A percentile compares a stretch with the other conserved stretches of the same genome.
phyloP scores from a whole-genome alignment of 257 asterid genomes.

The Solanum tarijense region DNA sequence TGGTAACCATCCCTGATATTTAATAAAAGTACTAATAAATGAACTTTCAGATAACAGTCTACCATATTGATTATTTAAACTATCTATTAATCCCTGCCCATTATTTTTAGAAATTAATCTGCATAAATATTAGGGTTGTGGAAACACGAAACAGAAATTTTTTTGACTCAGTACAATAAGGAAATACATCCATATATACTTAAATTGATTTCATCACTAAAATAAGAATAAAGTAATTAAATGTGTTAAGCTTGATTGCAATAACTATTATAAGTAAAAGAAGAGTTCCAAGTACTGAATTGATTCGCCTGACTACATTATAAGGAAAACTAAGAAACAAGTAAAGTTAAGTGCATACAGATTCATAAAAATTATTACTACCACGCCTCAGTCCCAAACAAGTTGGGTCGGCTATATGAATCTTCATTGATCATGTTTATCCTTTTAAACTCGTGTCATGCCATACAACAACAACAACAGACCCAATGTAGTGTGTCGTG shows the following conservation, averaged over 20 bases:
- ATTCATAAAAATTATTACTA: not conserved
- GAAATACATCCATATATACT: not conserved
- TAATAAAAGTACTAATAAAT: not conserved
- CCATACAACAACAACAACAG: not conserved
- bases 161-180: not conserved
- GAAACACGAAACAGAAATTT: not conserved
- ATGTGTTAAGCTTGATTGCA: not conserved
- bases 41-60: not conserved
- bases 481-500: not conserved
- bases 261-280: not conserved
- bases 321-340: not conserved
- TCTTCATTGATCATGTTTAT: not conserved
- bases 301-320: not conserved
- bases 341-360: not conserved
- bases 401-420: not conserved
- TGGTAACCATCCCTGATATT: conserved; percentile 88
- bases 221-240: not conserved
- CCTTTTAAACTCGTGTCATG: not conserved
- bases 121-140: not conserved
- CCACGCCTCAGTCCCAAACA: not conserved
- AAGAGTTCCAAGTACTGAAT: not conserved
- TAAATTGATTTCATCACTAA: not conserved
- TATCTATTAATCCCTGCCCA: not conserved
- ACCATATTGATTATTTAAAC: not conserved
- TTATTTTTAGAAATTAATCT: not conserved